Evolutionary conservation across 2,329 filamentous ascomycete species (phyloP).

Genomic region (Triangularia setosa): DNA sequence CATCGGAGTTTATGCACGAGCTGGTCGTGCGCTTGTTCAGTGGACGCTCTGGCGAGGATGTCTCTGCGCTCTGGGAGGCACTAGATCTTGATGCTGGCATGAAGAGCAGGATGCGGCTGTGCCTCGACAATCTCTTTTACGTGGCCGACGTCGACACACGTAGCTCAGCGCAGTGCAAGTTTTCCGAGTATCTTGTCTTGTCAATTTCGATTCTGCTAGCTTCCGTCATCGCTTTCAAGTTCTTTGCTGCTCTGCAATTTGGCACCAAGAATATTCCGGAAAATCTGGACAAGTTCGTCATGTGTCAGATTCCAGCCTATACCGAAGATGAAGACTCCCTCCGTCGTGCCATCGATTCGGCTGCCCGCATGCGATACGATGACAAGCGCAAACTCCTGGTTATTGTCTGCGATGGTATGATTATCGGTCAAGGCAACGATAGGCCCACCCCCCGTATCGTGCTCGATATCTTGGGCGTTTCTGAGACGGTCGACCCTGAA

Average conservation of each 20-base stretch:
- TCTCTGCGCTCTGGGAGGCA: slow-evolving; percentile 77
- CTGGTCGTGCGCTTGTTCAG: slow-evolving; percentile 74
- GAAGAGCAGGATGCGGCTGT: slow-evolving; percentile 69
- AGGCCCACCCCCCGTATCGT: slow-evolving; percentile 93
- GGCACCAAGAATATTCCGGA: slow-evolving; percentile 86
- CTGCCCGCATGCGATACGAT: slow-evolving; percentile 92
- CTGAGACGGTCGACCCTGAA: slow-evolving; percentile 89
- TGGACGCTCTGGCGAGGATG: slow-evolving; percentile 68
- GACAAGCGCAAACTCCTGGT: slow-evolving; percentile 96
- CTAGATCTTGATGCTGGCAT: slow-evolving; percentile 55
- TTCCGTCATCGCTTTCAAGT: slow-evolving; percentile 88
- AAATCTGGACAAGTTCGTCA: slow-evolving; percentile 96
- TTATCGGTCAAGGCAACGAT: slow-evolving; percentile 97
- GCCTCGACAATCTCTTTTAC: slow-evolving; percentile 92
- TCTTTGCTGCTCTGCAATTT: slow-evolving; percentile 93
- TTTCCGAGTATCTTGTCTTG: slow-evolving; percentile 84
- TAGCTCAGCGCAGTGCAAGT: slow-evolving; percentile 78
- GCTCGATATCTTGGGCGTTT: slow-evolving; percentile 91
- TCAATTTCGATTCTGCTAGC: slow-evolving; percentile 78
- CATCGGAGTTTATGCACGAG: slow-evolving; percentile 77
- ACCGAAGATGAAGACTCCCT: slow-evolving; percentile 98
- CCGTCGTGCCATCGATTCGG: slow-evolving; percentile 93
- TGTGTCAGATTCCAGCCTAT: slow-evolving; percentile 95
- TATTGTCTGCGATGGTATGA: slow-evolving; percentile 96
- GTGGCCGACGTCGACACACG: slow-evolving; percentile 88